These are phyloP conservation scores for Mycosphaerella sp. DNA, from an alignment of 2,329 filamentous ascomycete genomes.

Conservation along the genomic window DNA sequence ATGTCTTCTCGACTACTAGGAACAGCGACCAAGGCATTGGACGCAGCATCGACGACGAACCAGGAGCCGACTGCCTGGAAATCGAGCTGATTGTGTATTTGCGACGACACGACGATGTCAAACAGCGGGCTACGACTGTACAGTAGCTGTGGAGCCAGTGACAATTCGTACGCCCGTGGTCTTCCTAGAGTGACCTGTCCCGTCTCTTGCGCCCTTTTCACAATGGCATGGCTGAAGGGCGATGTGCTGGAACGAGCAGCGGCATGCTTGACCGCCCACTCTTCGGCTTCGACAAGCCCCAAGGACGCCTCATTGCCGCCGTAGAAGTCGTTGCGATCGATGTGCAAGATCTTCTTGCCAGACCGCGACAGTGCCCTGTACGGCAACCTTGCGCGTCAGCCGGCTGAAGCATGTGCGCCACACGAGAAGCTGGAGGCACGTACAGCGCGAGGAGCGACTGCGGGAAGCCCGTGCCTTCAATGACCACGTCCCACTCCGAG, in stretches of 20 bases:
- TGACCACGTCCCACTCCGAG: constrained; percentile 49
- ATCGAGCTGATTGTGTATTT: constrained; percentile 81
- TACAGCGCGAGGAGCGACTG: constrained; percentile 52
- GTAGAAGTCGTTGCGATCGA: constrained; percentile 84
- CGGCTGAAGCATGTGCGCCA: constrained; percentile 40
- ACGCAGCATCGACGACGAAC: constrained; percentile 59
- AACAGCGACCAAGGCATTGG: constrained; percentile 48
- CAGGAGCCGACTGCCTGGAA: constrained; percentile 91
- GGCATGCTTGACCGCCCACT: constrained; percentile 56
- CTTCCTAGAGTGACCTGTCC: constrained; percentile 42
- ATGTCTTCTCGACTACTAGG: constrained; percentile 89
- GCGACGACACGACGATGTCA: constrained; percentile 77
- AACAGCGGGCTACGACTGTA: constrained; percentile 76
- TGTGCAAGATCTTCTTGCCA: constrained; percentile 81
- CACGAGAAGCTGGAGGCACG: constrained; percentile 26
- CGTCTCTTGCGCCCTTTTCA: constrained; percentile 30
- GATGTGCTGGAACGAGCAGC: background rate
- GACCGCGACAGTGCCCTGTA: constrained; percentile 85
- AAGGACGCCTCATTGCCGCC: constrained; percentile 80
- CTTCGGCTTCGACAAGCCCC: constrained; percentile 72
- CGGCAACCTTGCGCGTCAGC: constrained; percentile 58
- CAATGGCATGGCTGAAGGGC: constrained; percentile 31
- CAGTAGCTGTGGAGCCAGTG: constrained; percentile 78
- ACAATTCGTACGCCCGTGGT: constrained; percentile 73
- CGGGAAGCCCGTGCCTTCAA: constrained; percentile 48